Conservation (phyloP, 352 stramenopile species). For the Phytophthora citrophthora region DNA sequence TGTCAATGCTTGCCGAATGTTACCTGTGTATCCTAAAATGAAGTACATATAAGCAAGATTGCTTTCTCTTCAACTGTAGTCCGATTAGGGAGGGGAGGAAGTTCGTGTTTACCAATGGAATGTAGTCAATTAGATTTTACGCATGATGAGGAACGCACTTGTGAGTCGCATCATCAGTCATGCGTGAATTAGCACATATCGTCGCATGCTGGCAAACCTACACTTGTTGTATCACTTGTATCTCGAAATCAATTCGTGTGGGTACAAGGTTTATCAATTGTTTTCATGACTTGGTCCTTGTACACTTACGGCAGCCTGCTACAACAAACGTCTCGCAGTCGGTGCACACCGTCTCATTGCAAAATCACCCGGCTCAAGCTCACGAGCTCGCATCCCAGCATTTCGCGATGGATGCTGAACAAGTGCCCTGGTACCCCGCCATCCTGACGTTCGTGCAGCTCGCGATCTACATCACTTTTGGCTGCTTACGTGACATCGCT, state of each 20-base stretch:
- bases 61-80: no score
- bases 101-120: no score
- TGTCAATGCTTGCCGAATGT: no score
- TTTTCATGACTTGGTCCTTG: no score
- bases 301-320: background rate
- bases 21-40: no score
- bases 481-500: slow-evolving; percentile 74
- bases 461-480: slow-evolving; percentile 81
- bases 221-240: no score
- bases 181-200: no score
- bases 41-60: no score
- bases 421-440: slow-evolving; percentile 66
- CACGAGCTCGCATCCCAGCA: background rate
- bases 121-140: no score
- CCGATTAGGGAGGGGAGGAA: no score
- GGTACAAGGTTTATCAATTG: no score
- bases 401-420: slow-evolving; percentile 53
- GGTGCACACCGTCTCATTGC: background rate
- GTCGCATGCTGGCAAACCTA: background rate
- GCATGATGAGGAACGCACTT: background rate
- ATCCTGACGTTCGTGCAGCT: slow-evolving; percentile 87
- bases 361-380: background rate
- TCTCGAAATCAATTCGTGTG: no score
- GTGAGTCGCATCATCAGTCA: background rate
- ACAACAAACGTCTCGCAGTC: background rate